These are phyloP conservation scores for Zychaea mexicana DNA, from an alignment of 371 early-diverging fungal species.

Conservation along the genomic window DNA sequence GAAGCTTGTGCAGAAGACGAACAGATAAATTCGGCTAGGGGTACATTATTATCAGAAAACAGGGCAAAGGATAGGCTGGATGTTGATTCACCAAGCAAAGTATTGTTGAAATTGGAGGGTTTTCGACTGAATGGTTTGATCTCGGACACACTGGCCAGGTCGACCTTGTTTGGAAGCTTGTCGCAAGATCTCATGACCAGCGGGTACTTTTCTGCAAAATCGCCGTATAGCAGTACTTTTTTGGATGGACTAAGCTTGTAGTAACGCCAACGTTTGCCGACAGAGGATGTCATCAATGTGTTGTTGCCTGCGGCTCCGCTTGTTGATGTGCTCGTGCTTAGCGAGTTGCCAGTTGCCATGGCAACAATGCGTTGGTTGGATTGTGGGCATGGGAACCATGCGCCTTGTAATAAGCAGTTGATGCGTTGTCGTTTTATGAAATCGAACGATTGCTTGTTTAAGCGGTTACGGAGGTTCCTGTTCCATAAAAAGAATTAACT, in stretches of 20 bases:
- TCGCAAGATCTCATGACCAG: constrained; percentile 29
- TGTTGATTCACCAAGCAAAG: not conserved
- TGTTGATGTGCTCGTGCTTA: not conserved
- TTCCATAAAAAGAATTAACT: too few relatives aligned
- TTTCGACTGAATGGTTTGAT: constrained; percentile 47
- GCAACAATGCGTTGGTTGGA: constrained; percentile 19
- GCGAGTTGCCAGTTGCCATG: not conserved
- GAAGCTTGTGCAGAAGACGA: constrained; percentile 50
- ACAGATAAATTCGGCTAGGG: constrained; percentile 67
- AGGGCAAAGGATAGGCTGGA: constrained; percentile 46
- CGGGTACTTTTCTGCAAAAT: constrained; percentile 58
- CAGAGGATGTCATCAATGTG: constrained; percentile 4
- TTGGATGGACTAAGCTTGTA: constrained; percentile 67
- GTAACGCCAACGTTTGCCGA: constrained; percentile 55
- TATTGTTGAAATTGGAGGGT: constrained; percentile 10
- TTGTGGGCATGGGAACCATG: constrained; percentile 69
- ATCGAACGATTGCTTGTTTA: constrained; percentile 70
- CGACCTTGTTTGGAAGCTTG: constrained; percentile 51
- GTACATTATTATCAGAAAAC: constrained; percentile 34
- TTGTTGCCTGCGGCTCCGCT: not conserved
- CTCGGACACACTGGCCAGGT: constrained; percentile 56
- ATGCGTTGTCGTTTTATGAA: constrained; percentile 75
- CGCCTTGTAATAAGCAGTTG: constrained; percentile 66
- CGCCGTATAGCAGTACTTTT: constrained; percentile 67
- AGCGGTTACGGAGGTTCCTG: constrained; percentile 65